phyloP scores from a whole-genome alignment of 2,329 filamentous ascomycete genomes.

The Ophiocordyceps robertsii region DNA sequence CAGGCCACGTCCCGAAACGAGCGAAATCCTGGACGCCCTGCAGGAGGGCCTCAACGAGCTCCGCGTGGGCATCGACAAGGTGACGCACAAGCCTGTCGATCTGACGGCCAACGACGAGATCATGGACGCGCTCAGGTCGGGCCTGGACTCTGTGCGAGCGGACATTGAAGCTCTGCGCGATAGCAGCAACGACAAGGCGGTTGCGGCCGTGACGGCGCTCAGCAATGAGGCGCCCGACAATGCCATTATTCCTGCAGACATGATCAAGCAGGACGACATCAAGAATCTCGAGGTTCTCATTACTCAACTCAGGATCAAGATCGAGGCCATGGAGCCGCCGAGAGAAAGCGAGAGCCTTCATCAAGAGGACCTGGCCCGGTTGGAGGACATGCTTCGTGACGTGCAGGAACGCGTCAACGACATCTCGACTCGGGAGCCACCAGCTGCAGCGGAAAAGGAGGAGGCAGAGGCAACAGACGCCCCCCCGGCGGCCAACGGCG shows the following conservation, averaged over 20 bases:
- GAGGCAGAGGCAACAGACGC: conserved; percentile 7
- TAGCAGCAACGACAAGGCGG: conserved; percentile 31
- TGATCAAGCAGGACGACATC: conserved; percentile 57
- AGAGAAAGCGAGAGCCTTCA: conserved; percentile 19
- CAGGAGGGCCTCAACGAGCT: conserved; percentile 77
- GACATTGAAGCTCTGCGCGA: conserved; percentile 73
- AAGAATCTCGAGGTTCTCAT: conserved; percentile 78
- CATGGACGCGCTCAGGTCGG: conserved; percentile 73
- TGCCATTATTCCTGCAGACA: conserved; percentile 27
- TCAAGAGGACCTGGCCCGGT: conserved; percentile 40
- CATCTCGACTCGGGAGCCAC: conserved; percentile 20
- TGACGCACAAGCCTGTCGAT: conserved; percentile 67
- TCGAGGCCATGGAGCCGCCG: conserved; percentile 42
- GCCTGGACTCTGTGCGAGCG: conserved; percentile 58
- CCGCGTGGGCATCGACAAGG: conserved; percentile 60
- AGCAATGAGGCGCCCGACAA: conserved; percentile 10
- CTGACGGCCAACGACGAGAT: conserved; percentile 82
- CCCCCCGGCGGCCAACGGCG: conserved; percentile 9
- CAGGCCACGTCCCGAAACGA: conserved; percentile 53
- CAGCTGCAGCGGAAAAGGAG: conserved; percentile 6
- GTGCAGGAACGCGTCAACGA: conserved; percentile 36
- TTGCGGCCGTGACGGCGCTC: conserved; percentile 37
- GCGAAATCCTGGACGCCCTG: conserved; percentile 78
- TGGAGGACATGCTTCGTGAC: conserved; percentile 36
- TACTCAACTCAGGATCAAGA: conserved; percentile 68